phyloP scores from a whole-genome alignment of 352 stramenopile species.

The Phytophthora nicotianae region DNA sequence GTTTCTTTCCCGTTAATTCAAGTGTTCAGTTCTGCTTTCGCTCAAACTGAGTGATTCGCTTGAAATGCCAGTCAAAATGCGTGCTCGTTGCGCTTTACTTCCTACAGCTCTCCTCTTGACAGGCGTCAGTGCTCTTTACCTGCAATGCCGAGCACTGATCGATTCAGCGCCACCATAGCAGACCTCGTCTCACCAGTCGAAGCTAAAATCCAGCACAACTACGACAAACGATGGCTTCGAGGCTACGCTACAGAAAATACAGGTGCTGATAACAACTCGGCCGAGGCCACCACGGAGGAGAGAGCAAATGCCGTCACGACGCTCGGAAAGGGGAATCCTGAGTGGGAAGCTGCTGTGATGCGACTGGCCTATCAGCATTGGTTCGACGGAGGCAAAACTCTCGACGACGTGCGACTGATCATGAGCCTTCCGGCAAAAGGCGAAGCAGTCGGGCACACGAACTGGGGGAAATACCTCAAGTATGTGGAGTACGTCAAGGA shows the following conservation, averaged over 20 bases:
- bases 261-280: neutral
- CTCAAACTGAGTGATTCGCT: neutral
- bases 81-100: neutral
- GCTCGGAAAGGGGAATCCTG: neutral
- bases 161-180: neutral
- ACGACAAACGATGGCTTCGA: neutral
- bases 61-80: neutral
- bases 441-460: conserved; percentile 10
- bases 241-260: neutral
- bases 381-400: conserved; percentile 19
- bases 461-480: conserved; percentile 20
- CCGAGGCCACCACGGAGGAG: conserved; percentile 7
- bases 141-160: neutral
- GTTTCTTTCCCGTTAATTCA: neutral
- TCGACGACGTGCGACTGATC: conserved; percentile 13
- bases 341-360: conserved; percentile 6
- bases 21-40: conserved; percentile 4
- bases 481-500: conserved; percentile 22
- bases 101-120: neutral
- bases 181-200: neutral
- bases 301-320: neutral
- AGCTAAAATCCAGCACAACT: neutral
- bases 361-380: conserved; percentile 12
- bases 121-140: neutral
- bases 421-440: conserved; percentile 16